Evolutionary conservation across 768 basidiomycete species (phyloP).

Genomic region (Hypholoma sublateritium): DNA sequence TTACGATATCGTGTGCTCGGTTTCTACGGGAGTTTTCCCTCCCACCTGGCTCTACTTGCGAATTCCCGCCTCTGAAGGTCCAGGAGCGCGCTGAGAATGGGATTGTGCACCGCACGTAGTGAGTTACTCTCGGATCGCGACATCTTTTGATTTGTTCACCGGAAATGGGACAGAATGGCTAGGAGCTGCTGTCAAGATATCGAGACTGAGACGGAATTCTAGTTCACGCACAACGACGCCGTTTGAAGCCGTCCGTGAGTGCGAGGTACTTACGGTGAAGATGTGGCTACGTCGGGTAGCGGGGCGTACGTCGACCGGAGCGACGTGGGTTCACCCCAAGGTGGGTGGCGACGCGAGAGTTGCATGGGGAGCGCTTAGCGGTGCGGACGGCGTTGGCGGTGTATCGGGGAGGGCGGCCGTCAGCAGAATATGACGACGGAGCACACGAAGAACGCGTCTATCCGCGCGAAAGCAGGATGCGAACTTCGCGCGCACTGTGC

Average conservation of each 20-base stretch:
- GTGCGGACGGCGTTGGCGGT: slow-evolving; percentile 9
- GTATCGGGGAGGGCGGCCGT: slow-evolving; percentile 27
- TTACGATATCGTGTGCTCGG: too few species aligned
- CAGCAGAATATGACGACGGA: slow-evolving; percentile 88
- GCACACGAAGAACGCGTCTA: slow-evolving; percentile 84
- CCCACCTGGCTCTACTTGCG: too few species aligned
- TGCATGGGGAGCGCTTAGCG: slow-evolving; percentile 14
- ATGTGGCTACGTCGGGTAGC: slow-evolving; percentile 26
- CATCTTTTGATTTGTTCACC: too few species aligned
- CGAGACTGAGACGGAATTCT: too few species aligned
- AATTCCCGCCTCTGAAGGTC: too few species aligned
- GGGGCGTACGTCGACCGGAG: slow-evolving; percentile 15
- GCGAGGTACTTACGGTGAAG: slow-evolving; percentile 29
- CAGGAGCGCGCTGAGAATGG: too few species aligned
- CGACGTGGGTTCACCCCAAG: slow-evolving; percentile 15
- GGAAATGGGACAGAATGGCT: too few species aligned
- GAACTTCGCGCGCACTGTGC: slow-evolving; percentile 79
- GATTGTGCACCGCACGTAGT: too few species aligned
- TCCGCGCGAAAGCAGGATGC: slow-evolving; percentile 89
- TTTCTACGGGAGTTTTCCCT: too few species aligned
- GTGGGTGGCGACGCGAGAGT: slow-evolving; percentile 7
- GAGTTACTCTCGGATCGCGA: too few species aligned
- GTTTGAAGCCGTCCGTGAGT: slow-evolving; percentile 22
- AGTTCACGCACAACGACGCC: too few species aligned
- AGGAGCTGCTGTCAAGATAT: too few species aligned